Percentiles rank a stretch among this genome's conserved stretches.
Conservation (phyloP, 75 land plant species). For the Pseudotsuga menziesii region DNA sequence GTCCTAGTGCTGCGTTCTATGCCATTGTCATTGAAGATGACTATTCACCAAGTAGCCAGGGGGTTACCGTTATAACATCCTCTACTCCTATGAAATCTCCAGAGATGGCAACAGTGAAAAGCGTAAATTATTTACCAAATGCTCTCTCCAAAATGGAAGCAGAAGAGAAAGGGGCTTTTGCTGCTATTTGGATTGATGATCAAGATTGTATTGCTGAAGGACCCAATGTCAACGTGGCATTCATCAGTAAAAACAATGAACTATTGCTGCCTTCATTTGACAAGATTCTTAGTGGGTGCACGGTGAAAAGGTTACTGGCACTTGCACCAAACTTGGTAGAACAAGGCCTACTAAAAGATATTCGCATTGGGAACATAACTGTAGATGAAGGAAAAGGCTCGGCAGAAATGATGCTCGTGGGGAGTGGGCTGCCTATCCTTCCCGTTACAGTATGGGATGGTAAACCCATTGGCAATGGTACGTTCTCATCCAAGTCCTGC, state of each 20-base stretch:
- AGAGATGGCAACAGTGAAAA: constrained; percentile 82
- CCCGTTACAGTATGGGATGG: constrained; percentile 84
- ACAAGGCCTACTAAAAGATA: constrained; percentile 40
- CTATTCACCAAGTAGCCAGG: constrained; percentile 38
- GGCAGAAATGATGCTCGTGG: constrained; percentile 87
- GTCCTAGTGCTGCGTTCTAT: constrained; percentile 67
- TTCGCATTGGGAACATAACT: constrained; percentile 35
- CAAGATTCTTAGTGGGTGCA: constrained; percentile 86
- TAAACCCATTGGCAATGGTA: constrained; percentile 87
- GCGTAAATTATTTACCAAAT: constrained; percentile 92
- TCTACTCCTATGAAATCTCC: constrained; percentile 82
- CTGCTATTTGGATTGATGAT: constrained; percentile 88
- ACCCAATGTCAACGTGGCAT: constrained; percentile 93
- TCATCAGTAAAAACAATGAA: constrained; percentile 56
- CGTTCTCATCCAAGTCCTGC: no score
- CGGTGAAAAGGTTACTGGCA: constrained; percentile 61
- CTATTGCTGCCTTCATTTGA: constrained; percentile 75
- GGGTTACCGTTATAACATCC: constrained; percentile 72
- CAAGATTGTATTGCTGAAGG: constrained; percentile 89
- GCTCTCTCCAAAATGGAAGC: constrained; percentile 81
- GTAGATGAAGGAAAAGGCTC: constrained; percentile 64
- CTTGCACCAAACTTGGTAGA: constrained; percentile 57
- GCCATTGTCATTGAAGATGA: constrained; percentile 59
- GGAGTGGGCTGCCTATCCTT: constrained; percentile 65
- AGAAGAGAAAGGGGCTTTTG: constrained; percentile 68